Base-by-base conservation (phyloP, 2,329 filamentous ascomycete species). In the Metarhizium brunneum region DNA sequence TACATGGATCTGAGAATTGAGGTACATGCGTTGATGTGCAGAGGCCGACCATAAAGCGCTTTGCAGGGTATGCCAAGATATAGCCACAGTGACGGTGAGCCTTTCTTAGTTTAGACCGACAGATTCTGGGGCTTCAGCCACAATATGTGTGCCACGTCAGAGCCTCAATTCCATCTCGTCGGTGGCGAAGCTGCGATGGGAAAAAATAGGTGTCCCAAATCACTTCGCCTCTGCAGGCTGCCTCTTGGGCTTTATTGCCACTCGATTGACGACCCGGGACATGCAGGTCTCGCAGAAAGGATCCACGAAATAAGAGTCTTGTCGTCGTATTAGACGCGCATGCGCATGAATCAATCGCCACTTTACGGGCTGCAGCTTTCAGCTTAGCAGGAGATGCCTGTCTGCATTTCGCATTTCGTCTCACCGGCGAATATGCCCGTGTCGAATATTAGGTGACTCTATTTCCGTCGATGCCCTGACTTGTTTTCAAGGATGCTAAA, bases 111-210 rank as follows among this genome's bases (percentile, higher is more conserved):
- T 25, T 25, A 63, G 60, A 59, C 57, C 32, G 32, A 35, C 51
- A 43, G 20, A 45, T 45, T 50, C 36, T 42, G n/a, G 16, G 25
- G 59, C 58, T 59, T 60, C 65, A 68, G 68, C 68, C 65, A 68
- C 66, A 66, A 59, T 61, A 61, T 57, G 63, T 56, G 59, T 72
- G 74, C 72, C 73, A 76, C 74, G 74, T 76, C 73, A 72, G 58
- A 58, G 52, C 60, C 52, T 52, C 54, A 61, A 53, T 45, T 48
- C 40, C 38, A 35, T 60, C 58, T 58, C 55, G 58, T 57, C 55
- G 68, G 71, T 74, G 72, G 73, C 72, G 71, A 67, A 73, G 72
- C 65, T 64, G n/a, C 18, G 10, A 2, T 25, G 32, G 10, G 10
- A 3, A 47, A 4, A 25, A 25, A 25, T 25, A 25, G 25, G 2